Conservation (phyloP, 176 grass and related monocot species). For the Puccinellia tenuiflora region DNA sequence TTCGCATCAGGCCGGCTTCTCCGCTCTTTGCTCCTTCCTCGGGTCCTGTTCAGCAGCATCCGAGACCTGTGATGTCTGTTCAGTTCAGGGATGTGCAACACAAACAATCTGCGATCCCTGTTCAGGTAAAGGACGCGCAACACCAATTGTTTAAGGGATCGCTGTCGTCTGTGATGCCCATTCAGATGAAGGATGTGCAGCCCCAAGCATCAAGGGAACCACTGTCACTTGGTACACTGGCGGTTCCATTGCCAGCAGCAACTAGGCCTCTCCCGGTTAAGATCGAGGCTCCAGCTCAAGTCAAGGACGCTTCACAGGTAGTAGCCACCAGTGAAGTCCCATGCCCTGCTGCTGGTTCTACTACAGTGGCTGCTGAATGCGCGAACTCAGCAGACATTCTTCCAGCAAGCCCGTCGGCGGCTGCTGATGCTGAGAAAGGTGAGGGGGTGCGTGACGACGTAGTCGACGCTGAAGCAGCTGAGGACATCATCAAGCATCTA, state of each 20-base stretch:
- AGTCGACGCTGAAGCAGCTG: conserved; percentile 20
- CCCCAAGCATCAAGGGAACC: neutral
- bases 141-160: conserved; percentile 24
- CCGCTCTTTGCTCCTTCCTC: conserved; percentile 57
- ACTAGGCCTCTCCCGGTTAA: conserved; percentile 8
- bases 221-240: neutral
- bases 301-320: conserved; percentile 36
- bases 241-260: neutral
- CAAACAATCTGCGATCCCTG: conserved; percentile 33
- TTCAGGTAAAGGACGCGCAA: conserved; percentile 63
- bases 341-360: neutral
- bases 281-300: conserved; percentile 31
- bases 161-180: conserved; percentile 26
- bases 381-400: neutral
- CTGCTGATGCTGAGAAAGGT: neutral
- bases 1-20: conserved; percentile 67
- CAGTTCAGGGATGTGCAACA: conserved; percentile 58
- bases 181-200: conserved; percentile 66
- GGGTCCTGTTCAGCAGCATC: conserved; percentile 28
- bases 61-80: conserved; percentile 39
- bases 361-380: conserved; percentile 12
- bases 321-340: neutral
- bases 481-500: conserved; percentile 43
- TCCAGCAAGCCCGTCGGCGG: neutral
- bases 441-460: neutral